These are phyloP conservation scores for Colletotrichum trifolii DNA, from an alignment of 2,329 filamentous ascomycete species.

Conservation along the genomic window DNA sequence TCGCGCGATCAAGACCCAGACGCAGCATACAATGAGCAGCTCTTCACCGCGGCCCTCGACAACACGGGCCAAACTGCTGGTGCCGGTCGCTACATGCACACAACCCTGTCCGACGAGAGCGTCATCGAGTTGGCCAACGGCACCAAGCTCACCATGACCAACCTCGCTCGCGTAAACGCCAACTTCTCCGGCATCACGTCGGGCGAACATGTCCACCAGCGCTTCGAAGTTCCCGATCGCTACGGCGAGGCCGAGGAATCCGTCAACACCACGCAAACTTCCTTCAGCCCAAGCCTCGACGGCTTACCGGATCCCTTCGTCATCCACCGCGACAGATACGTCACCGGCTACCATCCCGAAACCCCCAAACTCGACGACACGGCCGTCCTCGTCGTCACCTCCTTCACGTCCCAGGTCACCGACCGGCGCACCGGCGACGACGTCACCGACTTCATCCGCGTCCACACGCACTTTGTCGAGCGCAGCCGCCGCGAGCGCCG, in stretches of 20 bases:
- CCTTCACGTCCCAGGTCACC: constrained; percentile 15
- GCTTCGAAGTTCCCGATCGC: constrained; percentile 23
- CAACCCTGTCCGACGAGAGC: constrained; percentile 28
- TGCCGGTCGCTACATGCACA: constrained; percentile 11
- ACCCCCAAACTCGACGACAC: constrained; percentile 10
- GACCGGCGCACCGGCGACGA: background rate
- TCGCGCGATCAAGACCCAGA: constrained; percentile 37
- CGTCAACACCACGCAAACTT: background rate
- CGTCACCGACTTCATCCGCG: constrained; percentile 12
- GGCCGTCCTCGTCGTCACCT: constrained; percentile 31
- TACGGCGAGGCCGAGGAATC: background rate
- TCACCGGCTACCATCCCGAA: constrained; percentile 32
- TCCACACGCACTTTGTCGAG: constrained; percentile 53
- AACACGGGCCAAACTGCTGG: constrained; percentile 4
- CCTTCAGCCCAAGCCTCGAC: constrained; percentile 6
- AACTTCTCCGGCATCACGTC: constrained; percentile 34
- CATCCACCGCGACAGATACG: constrained; percentile 23
- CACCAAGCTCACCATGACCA: constrained; percentile 19
- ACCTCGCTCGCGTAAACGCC: constrained; percentile 15
- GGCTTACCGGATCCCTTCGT: constrained; percentile 32
- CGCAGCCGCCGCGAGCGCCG: constrained; percentile 58
- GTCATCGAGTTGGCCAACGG: constrained; percentile 36
- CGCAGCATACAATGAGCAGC: constrained; percentile 35
- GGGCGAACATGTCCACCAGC: constrained; percentile 24
- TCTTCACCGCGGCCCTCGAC: constrained; percentile 24